These are phyloP conservation scores for Epicoccum nigrum DNA, from an alignment of 2,329 filamentous ascomycete species.

Conservation along the genomic window DNA sequence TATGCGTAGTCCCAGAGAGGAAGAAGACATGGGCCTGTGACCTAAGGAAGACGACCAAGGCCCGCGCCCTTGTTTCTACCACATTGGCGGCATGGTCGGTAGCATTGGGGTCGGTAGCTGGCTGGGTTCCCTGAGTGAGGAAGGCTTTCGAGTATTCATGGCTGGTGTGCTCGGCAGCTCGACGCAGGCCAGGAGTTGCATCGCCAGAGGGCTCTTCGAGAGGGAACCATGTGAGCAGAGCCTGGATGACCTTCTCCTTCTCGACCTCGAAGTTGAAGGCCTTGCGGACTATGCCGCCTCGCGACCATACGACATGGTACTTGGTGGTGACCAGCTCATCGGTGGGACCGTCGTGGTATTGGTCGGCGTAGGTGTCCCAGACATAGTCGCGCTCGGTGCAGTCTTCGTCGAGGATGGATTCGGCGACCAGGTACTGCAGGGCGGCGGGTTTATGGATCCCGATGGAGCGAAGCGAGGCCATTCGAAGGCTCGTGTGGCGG, in stretches of 20 bases:
- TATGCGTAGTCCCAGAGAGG: conserved; percentile 82
- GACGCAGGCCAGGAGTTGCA: conserved; percentile 14
- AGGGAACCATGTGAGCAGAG: conserved; percentile 82
- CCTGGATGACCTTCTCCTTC: conserved; percentile 84
- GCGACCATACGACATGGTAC: conserved; percentile 84
- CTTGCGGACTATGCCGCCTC: conserved; percentile 82
- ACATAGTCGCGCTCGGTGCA: conserved; percentile 70
- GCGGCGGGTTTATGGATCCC: conserved; percentile 89
- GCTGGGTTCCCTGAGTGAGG: conserved; percentile 44
- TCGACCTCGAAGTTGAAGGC: conserved; percentile 86
- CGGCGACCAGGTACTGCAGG: conserved; percentile 80
- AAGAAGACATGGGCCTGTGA: conserved; percentile 95
- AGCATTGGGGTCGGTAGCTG: conserved; percentile 35
- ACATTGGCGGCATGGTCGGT: conserved; percentile 24
- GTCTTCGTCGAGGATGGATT: conserved; percentile 74
- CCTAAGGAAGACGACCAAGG: conserved; percentile 88
- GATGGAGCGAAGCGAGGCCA: conserved; percentile 90
- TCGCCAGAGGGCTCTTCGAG: conserved; percentile 42
- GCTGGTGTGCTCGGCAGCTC: conserved; percentile 20
- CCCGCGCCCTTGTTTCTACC: conserved; percentile 51
- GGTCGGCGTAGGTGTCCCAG: conserved; percentile 71
- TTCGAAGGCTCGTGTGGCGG: conserved; percentile 51
- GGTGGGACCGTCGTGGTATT: conserved; percentile 58
- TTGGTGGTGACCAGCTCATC: conserved; percentile 82
- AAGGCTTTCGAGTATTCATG: conserved; percentile 28